These are phyloP conservation scores for Boletus sensibilis DNA, from an alignment of 768 basidiomycete species.

Conservation along the genomic window DNA sequence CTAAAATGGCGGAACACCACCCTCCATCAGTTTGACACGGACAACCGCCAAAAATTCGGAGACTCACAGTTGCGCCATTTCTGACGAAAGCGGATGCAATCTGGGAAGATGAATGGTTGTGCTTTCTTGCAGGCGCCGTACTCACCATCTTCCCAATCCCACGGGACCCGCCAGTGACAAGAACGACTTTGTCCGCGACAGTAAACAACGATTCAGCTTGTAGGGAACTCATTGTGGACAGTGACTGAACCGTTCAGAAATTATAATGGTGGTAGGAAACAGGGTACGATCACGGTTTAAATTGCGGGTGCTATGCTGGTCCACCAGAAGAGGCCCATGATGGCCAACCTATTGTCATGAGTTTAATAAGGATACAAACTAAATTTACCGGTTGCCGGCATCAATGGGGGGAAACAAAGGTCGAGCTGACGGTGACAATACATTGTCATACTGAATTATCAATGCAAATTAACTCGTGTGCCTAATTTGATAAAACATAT, in stretches of 20 bases:
- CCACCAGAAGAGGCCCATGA: neutral
- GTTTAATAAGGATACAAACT: slow-evolving; percentile 7
- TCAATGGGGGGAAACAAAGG: neutral
- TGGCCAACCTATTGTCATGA: slow-evolving; percentile 18
- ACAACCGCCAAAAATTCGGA: neutral
- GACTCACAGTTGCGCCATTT: slow-evolving; percentile 56
- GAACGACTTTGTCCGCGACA: slow-evolving; percentile 52
- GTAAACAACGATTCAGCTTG: slow-evolving; percentile 42
- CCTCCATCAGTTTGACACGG: slow-evolving; percentile 10
- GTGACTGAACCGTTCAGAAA: neutral
- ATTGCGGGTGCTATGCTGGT: neutral
- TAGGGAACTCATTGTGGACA: slow-evolving; percentile 36
- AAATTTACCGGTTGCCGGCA: slow-evolving; percentile 12
- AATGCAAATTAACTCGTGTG: slow-evolving; percentile 26
- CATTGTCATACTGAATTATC: slow-evolving; percentile 8
- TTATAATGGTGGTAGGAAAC: neutral
- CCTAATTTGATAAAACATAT: slow-evolving; percentile 23
- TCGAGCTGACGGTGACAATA: slow-evolving; percentile 4
- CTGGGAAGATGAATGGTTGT: slow-evolving; percentile 33
- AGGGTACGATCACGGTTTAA: neutral
- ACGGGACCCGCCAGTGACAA: slow-evolving; percentile 65
- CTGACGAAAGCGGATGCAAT: slow-evolving; percentile 62
- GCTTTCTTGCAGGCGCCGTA: neutral
- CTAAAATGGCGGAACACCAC: slow-evolving; percentile 24
- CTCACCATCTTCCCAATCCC: slow-evolving; percentile 66